Percentiles rank a stretch among this genome's conserved stretches.
phyloP scores from a whole-genome alignment of 1,284 basidiomycete genomes.

The Rugosomyces carneus region DNA sequence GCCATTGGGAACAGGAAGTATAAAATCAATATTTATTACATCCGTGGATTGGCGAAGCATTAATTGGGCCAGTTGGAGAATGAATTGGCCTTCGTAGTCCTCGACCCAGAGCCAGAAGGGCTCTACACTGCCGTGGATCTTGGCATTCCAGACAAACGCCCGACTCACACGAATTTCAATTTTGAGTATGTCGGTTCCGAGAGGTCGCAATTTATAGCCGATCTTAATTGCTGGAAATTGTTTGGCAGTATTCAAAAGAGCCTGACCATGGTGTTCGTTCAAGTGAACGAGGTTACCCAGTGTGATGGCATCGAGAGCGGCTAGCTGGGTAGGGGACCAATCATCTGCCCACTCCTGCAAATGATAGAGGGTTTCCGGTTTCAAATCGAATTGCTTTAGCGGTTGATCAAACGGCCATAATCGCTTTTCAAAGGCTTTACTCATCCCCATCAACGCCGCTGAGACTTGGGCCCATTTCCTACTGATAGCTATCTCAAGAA shows the following conservation, averaged over 20 bases:
- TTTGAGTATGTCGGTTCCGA: constrained; percentile 81
- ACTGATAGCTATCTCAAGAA: constrained; percentile 92
- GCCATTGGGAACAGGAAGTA: constrained; percentile 65
- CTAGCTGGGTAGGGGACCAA: constrained; percentile 73
- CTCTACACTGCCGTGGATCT: constrained; percentile 73
- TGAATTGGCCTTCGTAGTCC: constrained; percentile 72
- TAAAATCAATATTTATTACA: constrained; percentile 66
- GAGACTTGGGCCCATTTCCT: constrained; percentile 86
- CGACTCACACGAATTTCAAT: constrained; percentile 64
- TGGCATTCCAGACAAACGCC: constrained; percentile 82
- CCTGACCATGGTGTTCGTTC: constrained; percentile 81
- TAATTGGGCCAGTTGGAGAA: constrained; percentile 80
- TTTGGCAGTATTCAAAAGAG: constrained; percentile 76
- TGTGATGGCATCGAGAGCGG: constrained; percentile 66
- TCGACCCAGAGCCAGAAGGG: constrained; percentile 98
- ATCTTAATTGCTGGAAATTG: constrained; percentile 83
- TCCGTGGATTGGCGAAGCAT: constrained; percentile 65
- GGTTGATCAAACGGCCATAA: constrained; percentile 98
- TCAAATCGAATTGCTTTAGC: constrained; percentile 74
- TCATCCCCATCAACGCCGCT: constrained; percentile 81
- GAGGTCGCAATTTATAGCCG: constrained; percentile 67
- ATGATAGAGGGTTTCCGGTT: constrained; percentile 76
- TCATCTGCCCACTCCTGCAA: constrained; percentile 84
- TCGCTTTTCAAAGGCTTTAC: constrained; percentile 89
- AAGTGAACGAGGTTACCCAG: constrained; percentile 83